phyloP scores from a whole-genome alignment of 495 filamentous ascomycete species.

The Aspergillus sparsus region DNA sequence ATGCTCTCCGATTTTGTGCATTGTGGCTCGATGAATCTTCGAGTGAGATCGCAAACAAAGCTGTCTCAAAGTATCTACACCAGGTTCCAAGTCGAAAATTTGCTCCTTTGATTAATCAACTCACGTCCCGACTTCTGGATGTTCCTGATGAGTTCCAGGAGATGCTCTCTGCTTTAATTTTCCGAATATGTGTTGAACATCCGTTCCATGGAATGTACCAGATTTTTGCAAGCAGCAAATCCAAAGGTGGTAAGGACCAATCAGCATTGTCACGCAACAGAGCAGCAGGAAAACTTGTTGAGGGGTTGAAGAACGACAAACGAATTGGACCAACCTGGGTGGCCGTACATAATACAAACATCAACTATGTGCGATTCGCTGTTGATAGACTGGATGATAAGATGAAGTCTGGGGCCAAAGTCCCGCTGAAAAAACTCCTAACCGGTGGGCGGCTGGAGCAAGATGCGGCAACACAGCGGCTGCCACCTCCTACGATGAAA shows the following conservation, averaged over 20 bases:
- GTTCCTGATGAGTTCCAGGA: slow-evolving; percentile 68
- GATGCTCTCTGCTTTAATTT: slow-evolving; percentile 68
- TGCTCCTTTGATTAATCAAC: slow-evolving; percentile 89
- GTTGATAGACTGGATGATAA: slow-evolving; percentile 58
- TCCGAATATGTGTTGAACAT: slow-evolving; percentile 84
- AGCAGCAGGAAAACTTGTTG: slow-evolving; percentile 68
- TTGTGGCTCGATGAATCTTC: slow-evolving; percentile 87
- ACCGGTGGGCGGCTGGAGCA: slow-evolving; percentile 59
- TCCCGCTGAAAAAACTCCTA: slow-evolving; percentile 58
- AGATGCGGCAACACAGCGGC: slow-evolving; percentile 55
- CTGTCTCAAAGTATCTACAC: slow-evolving; percentile 66
- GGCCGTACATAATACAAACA: slow-evolving; percentile 69
- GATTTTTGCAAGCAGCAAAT: slow-evolving; percentile 78
- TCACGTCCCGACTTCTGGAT: slow-evolving; percentile 84
- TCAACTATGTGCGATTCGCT: slow-evolving; percentile 72
- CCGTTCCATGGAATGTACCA: slow-evolving; percentile 97
- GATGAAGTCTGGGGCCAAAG: slow-evolving; percentile 66
- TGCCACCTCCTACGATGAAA: slow-evolving; percentile 89
- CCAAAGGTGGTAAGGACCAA: slow-evolving; percentile 66
- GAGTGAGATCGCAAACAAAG: slow-evolving; percentile 69
- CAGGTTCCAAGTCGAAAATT: slow-evolving; percentile 89
- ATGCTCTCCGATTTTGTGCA: slow-evolving; percentile 90
- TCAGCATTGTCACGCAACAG: slow-evolving; percentile 67
- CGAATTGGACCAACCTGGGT: slow-evolving; percentile 55
- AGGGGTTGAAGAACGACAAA: slow-evolving; percentile 55